phyloP scores from a whole-genome alignment of 2,329 filamentous ascomycete species.

The Fusarium sp. region DNA sequence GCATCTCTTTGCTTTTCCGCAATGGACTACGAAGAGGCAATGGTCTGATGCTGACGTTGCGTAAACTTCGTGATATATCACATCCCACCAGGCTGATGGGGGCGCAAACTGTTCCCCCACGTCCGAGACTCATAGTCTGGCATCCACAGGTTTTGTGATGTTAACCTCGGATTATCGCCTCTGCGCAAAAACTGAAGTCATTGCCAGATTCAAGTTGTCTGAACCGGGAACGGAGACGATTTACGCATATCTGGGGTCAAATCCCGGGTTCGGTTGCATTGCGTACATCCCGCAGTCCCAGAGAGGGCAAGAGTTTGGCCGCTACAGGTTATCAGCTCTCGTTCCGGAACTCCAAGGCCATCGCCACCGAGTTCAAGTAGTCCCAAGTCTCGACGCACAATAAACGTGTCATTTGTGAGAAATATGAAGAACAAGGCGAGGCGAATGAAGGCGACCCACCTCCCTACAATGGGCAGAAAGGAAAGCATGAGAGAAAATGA shows the following conservation, averaged over 20 bases:
- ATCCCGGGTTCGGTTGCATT: background rate
- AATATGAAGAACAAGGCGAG: background rate
- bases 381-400: background rate
- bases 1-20: background rate
- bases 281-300: background rate
- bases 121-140: background rate
- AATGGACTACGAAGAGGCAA: background rate
- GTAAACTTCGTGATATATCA: background rate
- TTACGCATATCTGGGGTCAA: background rate
- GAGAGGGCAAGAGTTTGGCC: background rate
- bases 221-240: too few species aligned
- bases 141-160: background rate
- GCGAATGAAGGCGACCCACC: background rate
- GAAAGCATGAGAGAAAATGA: background rate
- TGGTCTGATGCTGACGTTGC: background rate
- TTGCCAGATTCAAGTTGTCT: background rate
- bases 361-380: background rate
- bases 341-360: background rate
- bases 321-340: background rate
- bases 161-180: background rate
- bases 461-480: background rate
- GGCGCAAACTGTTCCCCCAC: background rate
- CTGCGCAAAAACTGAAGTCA: background rate
- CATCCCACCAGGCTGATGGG: background rate
- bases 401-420: background rate